phyloP scores from a whole-genome alignment of 2,329 filamentous ascomycete genomes.

The Lasiodiplodia gonubiensis region DNA sequence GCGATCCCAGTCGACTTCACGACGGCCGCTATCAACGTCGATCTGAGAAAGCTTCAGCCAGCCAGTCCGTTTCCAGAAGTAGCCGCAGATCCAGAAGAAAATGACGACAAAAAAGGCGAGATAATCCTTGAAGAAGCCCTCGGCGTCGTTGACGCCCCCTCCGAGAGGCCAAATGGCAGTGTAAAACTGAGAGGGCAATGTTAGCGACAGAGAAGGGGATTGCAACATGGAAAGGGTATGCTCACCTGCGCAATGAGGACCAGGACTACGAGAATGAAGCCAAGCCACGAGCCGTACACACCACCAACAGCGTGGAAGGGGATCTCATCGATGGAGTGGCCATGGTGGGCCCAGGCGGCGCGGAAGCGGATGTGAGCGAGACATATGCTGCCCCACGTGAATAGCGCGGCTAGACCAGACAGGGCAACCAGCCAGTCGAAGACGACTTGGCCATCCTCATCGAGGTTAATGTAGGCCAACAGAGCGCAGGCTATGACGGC shows the following conservation, averaged over 20 bases:
- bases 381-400: conserved; percentile 86
- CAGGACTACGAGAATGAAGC: conserved; percentile 47
- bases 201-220: not conserved
- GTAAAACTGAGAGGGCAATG: conserved; percentile 32
- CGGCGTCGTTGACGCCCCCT: conserved; percentile 42
- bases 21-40: conserved; percentile 69
- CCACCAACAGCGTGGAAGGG: conserved; percentile 51
- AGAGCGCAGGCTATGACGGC: conserved; percentile 70
- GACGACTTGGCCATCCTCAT: conserved; percentile 64
- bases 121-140: conserved; percentile 54
- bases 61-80: conserved; percentile 67
- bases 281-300: conserved; percentile 48
- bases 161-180: conserved; percentile 39
- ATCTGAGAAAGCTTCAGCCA: conserved; percentile 67
- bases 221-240: not conserved
- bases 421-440: conserved; percentile 82
- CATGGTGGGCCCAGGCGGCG: conserved; percentile 48
- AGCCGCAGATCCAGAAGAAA: conserved; percentile 57
- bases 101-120: conserved; percentile 54
- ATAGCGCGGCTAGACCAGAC: conserved; percentile 74
- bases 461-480: conserved; percentile 71
- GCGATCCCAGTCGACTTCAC: conserved; percentile 68
- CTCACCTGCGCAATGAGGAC: conserved; percentile 51
- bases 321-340: conserved; percentile 51
- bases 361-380: conserved; percentile 93